Conservation (phyloP, 345 rosid genomes). For the Rubroshorea leprosula region DNA sequence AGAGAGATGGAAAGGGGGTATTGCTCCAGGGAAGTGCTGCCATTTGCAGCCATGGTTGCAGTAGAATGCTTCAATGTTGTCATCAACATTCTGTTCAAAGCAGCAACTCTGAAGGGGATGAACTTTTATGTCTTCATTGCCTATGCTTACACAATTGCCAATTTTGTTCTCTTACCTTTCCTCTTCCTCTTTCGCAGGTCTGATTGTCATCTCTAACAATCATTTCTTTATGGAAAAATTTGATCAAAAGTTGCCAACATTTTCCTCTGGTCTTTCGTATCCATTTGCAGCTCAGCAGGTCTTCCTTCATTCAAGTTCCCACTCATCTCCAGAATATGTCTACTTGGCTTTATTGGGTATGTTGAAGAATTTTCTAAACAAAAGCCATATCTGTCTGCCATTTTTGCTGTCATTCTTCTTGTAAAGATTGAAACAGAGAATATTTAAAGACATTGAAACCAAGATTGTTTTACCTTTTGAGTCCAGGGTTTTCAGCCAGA, state of each 20-base stretch:
- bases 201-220: neutral
- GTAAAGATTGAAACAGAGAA: neutral
- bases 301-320: constrained; percentile 20
- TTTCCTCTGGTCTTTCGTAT: neutral
- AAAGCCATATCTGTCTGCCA: too few species aligned
- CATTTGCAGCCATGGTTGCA: constrained; percentile 28
- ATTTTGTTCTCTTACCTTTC: constrained; percentile 26
- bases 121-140: constrained; percentile 28
- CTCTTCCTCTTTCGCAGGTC: constrained; percentile 21
- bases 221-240: neutral
- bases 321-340: constrained; percentile 20
- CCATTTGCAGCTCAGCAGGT: constrained; percentile 14
- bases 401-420: neutral
- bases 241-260: neutral
- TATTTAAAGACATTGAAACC: neutral
- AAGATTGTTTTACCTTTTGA: neutral
- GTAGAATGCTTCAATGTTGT: constrained; percentile 26
- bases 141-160: constrained; percentile 19
- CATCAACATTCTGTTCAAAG: constrained; percentile 28
- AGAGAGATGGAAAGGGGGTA: too few species aligned
- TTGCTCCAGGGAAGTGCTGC: constrained; percentile 22
- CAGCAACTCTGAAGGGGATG: constrained; percentile 32
- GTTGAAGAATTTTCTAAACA: too few species aligned
- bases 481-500: constrained; percentile 14
- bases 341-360: constrained; percentile 33